Percentiles rank a stretch among this genome's conserved stretches.
Evolutionary conservation across 164 flowering plant species (phyloP).

Genomic region (Nymphaea thermarum): DNA sequence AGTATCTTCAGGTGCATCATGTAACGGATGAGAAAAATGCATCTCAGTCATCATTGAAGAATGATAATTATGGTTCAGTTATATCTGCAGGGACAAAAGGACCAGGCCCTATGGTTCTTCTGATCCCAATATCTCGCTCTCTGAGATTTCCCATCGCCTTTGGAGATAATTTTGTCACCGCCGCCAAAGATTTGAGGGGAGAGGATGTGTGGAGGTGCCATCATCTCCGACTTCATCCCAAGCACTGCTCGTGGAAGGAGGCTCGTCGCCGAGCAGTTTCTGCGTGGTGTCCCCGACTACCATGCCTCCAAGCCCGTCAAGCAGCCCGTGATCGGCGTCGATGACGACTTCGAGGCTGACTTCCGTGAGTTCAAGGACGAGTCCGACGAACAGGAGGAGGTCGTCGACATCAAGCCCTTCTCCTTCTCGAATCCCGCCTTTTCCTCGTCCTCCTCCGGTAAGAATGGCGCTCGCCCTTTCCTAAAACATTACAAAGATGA

Average conservation of each 20-base stretch:
- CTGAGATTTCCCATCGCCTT: too few species aligned
- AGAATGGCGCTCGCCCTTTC: not conserved
- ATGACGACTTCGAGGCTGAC: constrained; percentile 81
- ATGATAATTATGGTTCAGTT: too few species aligned
- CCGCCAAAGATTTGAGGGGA: not conserved
- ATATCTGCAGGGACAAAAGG: too few species aligned
- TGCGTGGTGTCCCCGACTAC: constrained; percentile 46
- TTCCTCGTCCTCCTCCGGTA: not conserved
- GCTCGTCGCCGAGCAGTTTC: constrained; percentile 21
- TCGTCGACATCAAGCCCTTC: constrained; percentile 1
- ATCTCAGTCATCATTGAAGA: too few species aligned
- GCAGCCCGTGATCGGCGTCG: constrained; percentile 19
- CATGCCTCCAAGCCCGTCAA: constrained; percentile 50
- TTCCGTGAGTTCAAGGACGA: constrained; percentile 63
- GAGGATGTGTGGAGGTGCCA: constrained; percentile 92
- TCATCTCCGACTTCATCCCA: constrained; percentile 70
- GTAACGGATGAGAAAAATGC: too few species aligned
- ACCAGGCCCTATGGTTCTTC: too few species aligned
- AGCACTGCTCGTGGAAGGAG: constrained; percentile 24
- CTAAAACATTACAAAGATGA: too few species aligned
- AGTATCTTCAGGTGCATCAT: too few species aligned
- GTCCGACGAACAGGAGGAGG: constrained; percentile 15
- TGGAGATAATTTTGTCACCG: too few species aligned
- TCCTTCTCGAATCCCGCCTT: not conserved
- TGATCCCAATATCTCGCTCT: too few species aligned